phyloP scores from a whole-genome alignment of 1,139 yeast species.

The Yamadazyma mexicana region DNA sequence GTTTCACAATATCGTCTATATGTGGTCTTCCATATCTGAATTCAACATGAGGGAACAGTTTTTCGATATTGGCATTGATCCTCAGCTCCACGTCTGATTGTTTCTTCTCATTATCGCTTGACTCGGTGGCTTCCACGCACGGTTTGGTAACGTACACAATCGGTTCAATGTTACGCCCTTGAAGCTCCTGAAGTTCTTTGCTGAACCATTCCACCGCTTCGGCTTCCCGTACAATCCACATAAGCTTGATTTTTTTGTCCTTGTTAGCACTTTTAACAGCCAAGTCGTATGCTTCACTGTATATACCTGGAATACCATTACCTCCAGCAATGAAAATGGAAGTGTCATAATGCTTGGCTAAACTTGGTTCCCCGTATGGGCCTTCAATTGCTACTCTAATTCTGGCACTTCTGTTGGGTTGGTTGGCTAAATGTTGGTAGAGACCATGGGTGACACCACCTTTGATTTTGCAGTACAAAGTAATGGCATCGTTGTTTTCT shows the following conservation, averaged over 20 bases:
- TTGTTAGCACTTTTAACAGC: conserved; percentile 15
- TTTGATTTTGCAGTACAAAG: conserved; percentile 36
- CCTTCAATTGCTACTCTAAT: conserved; percentile 43
- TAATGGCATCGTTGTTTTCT: conserved; percentile 20
- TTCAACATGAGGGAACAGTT: conserved; percentile 26
- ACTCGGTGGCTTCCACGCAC: conserved; percentile 5
- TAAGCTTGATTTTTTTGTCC: conserved; percentile 26
- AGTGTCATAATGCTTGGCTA: conserved; percentile 30
- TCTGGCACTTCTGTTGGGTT: conserved; percentile 24
- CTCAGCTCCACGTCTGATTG: conserved; percentile 6
- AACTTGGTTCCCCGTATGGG: conserved; percentile 38
- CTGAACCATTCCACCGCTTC: conserved; percentile 34
- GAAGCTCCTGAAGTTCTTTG: conserved; percentile 29
- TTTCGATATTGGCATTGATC: conserved; percentile 6
- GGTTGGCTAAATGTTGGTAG: conserved; percentile 26
- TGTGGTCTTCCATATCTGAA: conserved; percentile 37
- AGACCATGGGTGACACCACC: conserved; percentile 38
- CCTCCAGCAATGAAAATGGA: conserved; percentile 44
- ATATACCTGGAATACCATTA: conserved; percentile 45
- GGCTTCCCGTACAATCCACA: conserved; percentile 39
- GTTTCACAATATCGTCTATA: conserved; percentile 24
- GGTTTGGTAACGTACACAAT: conserved; percentile 36
- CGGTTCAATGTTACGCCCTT: conserved; percentile 25
- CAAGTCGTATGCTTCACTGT: conserved; percentile 35
- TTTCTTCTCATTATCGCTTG: conserved; percentile 9